Evolutionary conservation across 2,329 filamentous ascomycete genomes (phyloP).

Genomic region (Penicillium nordicum): DNA sequence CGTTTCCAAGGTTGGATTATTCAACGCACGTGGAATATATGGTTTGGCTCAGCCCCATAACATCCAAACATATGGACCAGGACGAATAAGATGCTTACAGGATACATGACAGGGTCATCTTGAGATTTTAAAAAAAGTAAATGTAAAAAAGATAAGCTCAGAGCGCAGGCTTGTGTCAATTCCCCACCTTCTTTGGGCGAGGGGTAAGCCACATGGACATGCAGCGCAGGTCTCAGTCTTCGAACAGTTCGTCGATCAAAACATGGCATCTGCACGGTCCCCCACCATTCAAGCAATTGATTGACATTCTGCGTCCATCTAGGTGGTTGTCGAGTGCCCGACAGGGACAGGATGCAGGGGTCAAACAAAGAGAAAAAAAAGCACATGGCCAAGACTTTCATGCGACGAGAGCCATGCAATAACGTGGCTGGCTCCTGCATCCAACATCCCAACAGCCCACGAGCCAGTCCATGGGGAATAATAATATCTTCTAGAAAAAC

Average conservation of each 20-base stretch:
- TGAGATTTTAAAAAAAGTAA: background rate
- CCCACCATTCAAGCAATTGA: background rate
- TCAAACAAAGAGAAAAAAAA: constrained; percentile 1
- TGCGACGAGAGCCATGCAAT: background rate
- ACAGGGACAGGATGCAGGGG: background rate
- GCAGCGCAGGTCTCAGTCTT: background rate
- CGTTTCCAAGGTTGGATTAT: background rate
- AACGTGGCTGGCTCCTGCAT: constrained; percentile 25
- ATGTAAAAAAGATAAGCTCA: constrained; percentile 8
- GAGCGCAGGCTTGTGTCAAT: background rate
- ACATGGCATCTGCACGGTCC: background rate
- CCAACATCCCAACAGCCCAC: background rate
- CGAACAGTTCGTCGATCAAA: background rate
- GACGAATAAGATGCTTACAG: background rate
- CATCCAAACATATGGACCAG: background rate
- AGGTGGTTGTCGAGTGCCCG: background rate
- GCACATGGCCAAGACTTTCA: constrained; percentile 4
- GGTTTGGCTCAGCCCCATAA: background rate
- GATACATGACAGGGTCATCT: background rate
- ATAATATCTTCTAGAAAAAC: background rate
- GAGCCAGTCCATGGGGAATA: background rate
- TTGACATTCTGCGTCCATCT: background rate
- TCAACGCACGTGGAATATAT: background rate
- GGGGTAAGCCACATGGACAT: background rate
- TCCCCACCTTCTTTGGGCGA: background rate